Percentiles rank a stretch among this genome's conserved stretches.
Conservation (phyloP, 306 rosid genomes). For the Echinosophora koreensis region DNA sequence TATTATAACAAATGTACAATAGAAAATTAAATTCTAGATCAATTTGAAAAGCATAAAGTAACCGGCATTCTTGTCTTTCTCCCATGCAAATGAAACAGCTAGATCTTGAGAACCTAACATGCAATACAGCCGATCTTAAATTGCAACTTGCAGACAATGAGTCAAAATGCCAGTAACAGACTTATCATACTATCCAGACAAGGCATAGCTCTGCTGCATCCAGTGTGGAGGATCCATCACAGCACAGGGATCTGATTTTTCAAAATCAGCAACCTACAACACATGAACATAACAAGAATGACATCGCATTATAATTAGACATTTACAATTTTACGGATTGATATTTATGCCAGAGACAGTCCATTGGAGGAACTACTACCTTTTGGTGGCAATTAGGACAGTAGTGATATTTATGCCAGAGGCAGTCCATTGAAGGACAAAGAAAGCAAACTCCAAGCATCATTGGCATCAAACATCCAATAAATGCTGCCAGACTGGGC, state of each 20-base stretch:
- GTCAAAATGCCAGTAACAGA: constrained; percentile 17
- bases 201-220: constrained; percentile 86
- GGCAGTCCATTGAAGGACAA: constrained; percentile 87
- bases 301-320: not conserved
- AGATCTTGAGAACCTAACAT: constrained; percentile 17
- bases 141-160: constrained; percentile 27
- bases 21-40: not conserved
- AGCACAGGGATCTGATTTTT: constrained; percentile 78
- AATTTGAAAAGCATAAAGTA: constrained; percentile 12
- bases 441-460: constrained; percentile 92
- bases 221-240: constrained; percentile 90
- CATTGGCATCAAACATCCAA: constrained; percentile 87
- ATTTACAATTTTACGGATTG: not conserved
- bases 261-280: constrained; percentile 81
- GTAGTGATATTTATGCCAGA: constrained; percentile 92
- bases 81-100: constrained; percentile 14
- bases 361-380: constrained; percentile 54
- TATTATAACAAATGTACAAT: constrained; percentile 2
- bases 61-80: constrained; percentile 12
- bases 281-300: constrained; percentile 17
- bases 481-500: constrained; percentile 76
- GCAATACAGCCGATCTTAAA: constrained; percentile 26
- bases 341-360: not conserved
- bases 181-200: constrained; percentile 58
- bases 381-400: constrained; percentile 82